Percentiles rank a stretch among this genome's conserved stretches.
phyloP scores from a whole-genome alignment of 352 stramenopile species.

The Phytophthora tentaculata region DNA sequence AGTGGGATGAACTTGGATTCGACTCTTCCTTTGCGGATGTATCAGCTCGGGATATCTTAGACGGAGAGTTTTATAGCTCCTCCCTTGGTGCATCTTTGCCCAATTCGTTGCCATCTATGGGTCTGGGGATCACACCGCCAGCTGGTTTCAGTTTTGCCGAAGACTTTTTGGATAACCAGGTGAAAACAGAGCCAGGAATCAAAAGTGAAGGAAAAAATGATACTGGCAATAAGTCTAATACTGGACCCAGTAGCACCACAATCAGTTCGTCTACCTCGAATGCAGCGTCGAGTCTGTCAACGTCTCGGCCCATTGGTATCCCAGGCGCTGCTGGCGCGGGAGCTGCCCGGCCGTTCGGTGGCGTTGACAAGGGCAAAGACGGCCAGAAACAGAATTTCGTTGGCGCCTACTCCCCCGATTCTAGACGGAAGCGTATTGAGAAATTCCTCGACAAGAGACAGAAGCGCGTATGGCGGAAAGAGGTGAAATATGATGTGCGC shows the following conservation, averaged over 20 bases:
- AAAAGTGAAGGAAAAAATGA: slow-evolving; percentile 51
- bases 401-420: slow-evolving; percentile 95
- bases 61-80: slow-evolving; percentile 83
- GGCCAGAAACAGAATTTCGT: slow-evolving; percentile 89
- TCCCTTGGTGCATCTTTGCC: slow-evolving; percentile 85
- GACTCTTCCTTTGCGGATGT: slow-evolving; percentile 83
- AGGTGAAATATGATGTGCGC: slow-evolving; percentile 98
- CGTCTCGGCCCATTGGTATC: slow-evolving; percentile 83
- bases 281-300: slow-evolving; percentile 50
- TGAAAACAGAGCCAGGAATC: slow-evolving; percentile 55
- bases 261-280: slow-evolving; percentile 23
- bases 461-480: slow-evolving; percentile 94
- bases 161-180: slow-evolving; percentile 83
- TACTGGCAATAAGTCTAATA: slow-evolving; percentile 16
- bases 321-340: slow-evolving; percentile 55
- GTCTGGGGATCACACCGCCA: slow-evolving; percentile 82
- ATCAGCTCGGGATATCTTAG: slow-evolving; percentile 77
- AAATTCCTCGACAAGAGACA: slow-evolving; percentile 96
- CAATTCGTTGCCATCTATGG: slow-evolving; percentile 89
- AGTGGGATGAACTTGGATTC: slow-evolving; percentile 89
- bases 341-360: slow-evolving; percentile 48
- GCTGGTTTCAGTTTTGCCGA: slow-evolving; percentile 87
- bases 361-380: slow-evolving; percentile 59
- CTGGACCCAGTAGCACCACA: slow-evolving; percentile 3
- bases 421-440: slow-evolving; percentile 92